Evolutionary conservation across 805 yeast species (phyloP).

Genomic region (Candida orba): DNA sequence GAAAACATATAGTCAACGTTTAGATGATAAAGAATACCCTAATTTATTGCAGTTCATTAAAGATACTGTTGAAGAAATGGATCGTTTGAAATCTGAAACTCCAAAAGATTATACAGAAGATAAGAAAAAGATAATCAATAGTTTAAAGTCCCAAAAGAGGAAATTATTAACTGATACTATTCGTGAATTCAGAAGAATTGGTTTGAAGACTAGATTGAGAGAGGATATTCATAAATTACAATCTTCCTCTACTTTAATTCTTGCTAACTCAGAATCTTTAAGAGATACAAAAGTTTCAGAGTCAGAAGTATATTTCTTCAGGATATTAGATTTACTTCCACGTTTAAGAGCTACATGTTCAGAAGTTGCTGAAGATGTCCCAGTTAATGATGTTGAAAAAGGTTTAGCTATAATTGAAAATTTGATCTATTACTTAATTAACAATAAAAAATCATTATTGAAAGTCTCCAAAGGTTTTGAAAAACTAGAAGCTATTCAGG

Average conservation of each 20-base stretch:
- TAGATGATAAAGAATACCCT: constrained; percentile 34
- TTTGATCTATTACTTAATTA: constrained; percentile 49
- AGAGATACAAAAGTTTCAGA: constrained; percentile 31
- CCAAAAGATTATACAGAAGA: constrained; percentile 68
- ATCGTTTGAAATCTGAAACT: constrained; percentile 63
- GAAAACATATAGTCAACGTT: constrained; percentile 35
- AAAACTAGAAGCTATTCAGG: constrained; percentile 16
- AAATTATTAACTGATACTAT: constrained; percentile 71
- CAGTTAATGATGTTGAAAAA: constrained; percentile 63
- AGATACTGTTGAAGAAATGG: constrained; percentile 49
- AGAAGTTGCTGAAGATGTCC: constrained; percentile 63
- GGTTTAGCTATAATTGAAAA: constrained; percentile 76
- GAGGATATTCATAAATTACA: constrained; percentile 60
- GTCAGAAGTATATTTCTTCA: constrained; percentile 52
- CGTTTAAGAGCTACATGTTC: constrained; percentile 61
- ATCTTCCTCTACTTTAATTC: constrained; percentile 52
- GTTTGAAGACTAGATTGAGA: constrained; percentile 60
- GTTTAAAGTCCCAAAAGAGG: constrained; percentile 75
- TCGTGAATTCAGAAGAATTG: constrained; percentile 67
- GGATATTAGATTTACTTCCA: constrained; percentile 74
- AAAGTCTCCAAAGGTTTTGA: constrained; percentile 20
- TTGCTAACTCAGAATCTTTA: constrained; percentile 48
- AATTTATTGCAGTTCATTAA: constrained; percentile 47
- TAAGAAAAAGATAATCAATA: constrained; percentile 60
- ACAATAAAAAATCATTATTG: constrained; percentile 41